Conservation (phyloP, 1,284 basidiomycete genomes). For the Cystobasidium sp. region DNA sequence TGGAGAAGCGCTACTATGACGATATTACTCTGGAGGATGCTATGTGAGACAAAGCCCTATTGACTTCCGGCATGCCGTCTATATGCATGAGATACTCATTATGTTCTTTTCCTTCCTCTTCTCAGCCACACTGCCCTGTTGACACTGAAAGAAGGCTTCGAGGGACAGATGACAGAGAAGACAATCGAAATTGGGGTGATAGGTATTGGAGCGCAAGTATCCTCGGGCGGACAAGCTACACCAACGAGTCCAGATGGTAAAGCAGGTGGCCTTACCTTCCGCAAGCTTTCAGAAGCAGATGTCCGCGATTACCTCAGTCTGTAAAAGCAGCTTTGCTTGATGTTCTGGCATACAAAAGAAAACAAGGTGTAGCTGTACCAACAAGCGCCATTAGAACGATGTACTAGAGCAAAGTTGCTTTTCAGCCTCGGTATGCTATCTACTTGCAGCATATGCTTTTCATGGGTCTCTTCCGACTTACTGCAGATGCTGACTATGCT, state of each 20-base stretch:
- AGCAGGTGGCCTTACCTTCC: conserved; percentile 65
- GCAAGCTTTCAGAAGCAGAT: conserved; percentile 91
- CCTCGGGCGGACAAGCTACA: conserved; percentile 70
- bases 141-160: conserved; percentile 97
- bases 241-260: conserved; percentile 59
- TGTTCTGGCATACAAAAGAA: too few species aligned
- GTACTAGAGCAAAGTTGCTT: too few species aligned
- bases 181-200: conserved; percentile 98
- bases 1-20: conserved; percentile 99
- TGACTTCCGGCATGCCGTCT: background rate
- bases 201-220: conserved; percentile 68
- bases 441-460: too few species aligned
- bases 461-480: too few species aligned
- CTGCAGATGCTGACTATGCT: too few species aligned
- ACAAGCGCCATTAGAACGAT: too few species aligned
- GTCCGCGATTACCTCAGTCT: conserved; percentile 81
- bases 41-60: conserved; percentile 60
- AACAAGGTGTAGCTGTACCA: too few species aligned
- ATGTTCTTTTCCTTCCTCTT: background rate
- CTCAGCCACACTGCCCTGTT: conserved; percentile 85
- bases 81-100: background rate
- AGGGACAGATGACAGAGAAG: conserved; percentile 99
- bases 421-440: too few species aligned
- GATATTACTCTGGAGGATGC: conserved; percentile 99
- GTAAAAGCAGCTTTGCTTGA: conserved; percentile 51